phyloP scores from a whole-genome alignment of 805 yeast genomes.

The Geotrichum ghanense region DNA sequence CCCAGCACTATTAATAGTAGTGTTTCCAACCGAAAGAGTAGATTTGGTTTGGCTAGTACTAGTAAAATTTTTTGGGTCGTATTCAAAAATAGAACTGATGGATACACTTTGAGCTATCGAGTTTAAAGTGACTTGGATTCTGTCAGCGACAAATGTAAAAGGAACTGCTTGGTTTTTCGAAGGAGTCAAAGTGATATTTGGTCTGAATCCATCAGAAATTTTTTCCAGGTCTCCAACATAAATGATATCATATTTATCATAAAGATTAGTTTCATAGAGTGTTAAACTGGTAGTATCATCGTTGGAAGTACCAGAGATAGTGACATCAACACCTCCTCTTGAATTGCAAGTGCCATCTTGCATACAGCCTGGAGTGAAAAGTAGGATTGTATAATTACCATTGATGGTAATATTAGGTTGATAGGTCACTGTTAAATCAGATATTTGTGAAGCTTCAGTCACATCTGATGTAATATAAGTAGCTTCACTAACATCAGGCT shows the following conservation, averaged over 20 bases:
- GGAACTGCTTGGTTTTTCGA: constrained; percentile 19
- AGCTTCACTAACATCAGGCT: constrained; percentile 12
- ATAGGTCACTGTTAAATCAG: constrained; percentile 35
- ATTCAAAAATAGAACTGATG: constrained; percentile 77
- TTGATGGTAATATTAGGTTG: constrained; percentile 58
- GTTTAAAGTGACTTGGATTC: constrained; percentile 33
- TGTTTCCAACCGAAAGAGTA: constrained; percentile 33
- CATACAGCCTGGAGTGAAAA: constrained; percentile 83
- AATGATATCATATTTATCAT: constrained; percentile 69
- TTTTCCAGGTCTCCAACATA: constrained; percentile 59
- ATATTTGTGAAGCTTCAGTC: constrained; percentile 21
- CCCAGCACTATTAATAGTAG: constrained; percentile 33
- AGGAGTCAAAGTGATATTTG: constrained; percentile 35
- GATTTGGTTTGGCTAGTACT: constrained; percentile 21
- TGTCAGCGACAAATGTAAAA: constrained; percentile 60
- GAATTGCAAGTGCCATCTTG: constrained; percentile 51
- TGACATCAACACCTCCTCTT: constrained; percentile 72
- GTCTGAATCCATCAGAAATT: constrained; percentile 23
- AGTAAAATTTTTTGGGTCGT: constrained; percentile 57
- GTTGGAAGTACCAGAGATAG: constrained; percentile 43
- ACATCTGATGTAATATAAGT: constrained; percentile 20
- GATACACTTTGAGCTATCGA: constrained; percentile 14
- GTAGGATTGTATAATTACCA: constrained; percentile 61
- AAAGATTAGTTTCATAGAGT: constrained; percentile 71
- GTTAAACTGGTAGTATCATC: constrained; percentile 29